Percentiles rank a stretch among this genome's conserved stretches.
Conservation (phyloP, 148 eudicot genomes). For the Chenopodium suecicum region DNA sequence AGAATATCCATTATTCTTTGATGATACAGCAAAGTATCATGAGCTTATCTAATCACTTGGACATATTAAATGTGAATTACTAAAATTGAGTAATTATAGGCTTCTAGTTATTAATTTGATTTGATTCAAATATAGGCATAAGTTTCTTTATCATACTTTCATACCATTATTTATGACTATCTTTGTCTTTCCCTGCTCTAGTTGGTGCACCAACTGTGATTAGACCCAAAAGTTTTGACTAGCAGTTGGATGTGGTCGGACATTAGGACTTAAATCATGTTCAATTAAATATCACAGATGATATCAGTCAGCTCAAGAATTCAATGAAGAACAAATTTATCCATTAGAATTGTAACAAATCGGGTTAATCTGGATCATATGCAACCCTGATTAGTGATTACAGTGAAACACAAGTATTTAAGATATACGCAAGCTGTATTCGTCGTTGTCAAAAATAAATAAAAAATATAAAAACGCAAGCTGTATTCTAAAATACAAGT, state of each 20-base stretch:
- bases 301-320: neutral
- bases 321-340: neutral
- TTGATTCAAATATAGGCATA: neutral
- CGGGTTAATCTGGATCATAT: neutral
- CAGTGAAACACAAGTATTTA: constrained; percentile 6
- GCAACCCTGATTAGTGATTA: neutral
- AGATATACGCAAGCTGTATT: neutral
- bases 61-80: neutral
- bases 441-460: no score
- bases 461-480: no score
- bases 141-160: neutral
- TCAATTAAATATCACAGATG: neutral
- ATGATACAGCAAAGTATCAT: neutral
- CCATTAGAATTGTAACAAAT: neutral
- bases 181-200: neutral
- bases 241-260: neutral
- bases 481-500: neutral
- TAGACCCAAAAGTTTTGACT: neutral
- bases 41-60: neutral
- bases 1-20: neutral
- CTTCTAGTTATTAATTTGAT: neutral
- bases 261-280: neutral
- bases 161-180: neutral
- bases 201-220: neutral
- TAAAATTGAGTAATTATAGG: neutral